Conservation (phyloP, 2,329 filamentous ascomycete species). For the Beauveria scarabaeidicola region DNA sequence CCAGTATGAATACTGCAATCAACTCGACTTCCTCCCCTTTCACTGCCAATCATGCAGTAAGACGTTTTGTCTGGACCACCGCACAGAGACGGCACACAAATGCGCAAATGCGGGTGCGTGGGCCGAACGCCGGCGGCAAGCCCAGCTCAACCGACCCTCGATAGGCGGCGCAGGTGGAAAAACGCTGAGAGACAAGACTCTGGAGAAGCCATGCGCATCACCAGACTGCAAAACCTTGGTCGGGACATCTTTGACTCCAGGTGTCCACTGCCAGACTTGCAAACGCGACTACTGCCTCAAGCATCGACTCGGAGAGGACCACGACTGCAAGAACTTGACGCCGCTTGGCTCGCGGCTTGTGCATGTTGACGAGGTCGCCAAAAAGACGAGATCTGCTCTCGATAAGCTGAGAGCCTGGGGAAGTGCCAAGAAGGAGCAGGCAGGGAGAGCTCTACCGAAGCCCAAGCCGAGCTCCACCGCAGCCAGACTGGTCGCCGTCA, state of each 20-base stretch:
- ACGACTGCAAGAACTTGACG: conserved; percentile 73
- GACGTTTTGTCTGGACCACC: conserved; percentile 90
- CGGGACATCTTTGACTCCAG: conserved; percentile 58
- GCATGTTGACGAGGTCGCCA: conserved; percentile 41
- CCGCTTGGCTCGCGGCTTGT: conserved; percentile 42
- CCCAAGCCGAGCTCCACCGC: conserved; percentile 55
- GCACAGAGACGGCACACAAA: conserved; percentile 73
- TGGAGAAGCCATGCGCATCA: conserved; percentile 60
- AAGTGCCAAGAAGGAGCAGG: conserved; percentile 58
- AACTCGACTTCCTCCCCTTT: conserved; percentile 94
- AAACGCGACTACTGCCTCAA: conserved; percentile 70
- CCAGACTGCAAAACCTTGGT: conserved; percentile 61
- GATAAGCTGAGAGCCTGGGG: conserved; percentile 75
- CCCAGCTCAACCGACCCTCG: conserved; percentile 44
- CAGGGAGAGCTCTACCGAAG: conserved; percentile 51
- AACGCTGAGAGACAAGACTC: conserved; percentile 44
- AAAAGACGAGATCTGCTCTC: conserved; percentile 66
- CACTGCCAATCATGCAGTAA: conserved; percentile 78
- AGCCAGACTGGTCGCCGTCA: conserved; percentile 59
- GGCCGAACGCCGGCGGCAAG: conserved; percentile 48
- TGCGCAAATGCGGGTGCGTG: conserved; percentile 53
- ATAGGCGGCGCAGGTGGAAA: conserved; percentile 40
- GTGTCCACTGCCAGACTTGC: conserved; percentile 63
- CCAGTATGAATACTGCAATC: conserved; percentile 82
- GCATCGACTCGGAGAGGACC: conserved; percentile 69